Evolutionary conservation across 2,329 filamentous ascomycete species (phyloP), one percentile per base, ranked within the genome.

Genomic region (Myotisia sp.): DNA sequence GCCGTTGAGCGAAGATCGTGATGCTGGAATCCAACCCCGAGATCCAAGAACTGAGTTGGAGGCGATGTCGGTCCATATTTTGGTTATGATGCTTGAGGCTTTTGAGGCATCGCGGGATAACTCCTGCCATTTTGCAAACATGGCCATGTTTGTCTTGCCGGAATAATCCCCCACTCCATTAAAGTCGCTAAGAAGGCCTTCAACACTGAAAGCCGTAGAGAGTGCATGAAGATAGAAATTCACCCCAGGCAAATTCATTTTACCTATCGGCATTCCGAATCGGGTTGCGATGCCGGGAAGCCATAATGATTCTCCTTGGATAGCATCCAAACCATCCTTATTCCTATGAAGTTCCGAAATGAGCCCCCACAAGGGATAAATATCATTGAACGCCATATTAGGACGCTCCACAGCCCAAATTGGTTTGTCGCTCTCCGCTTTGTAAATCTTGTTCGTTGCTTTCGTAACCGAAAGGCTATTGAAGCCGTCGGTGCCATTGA

Each of bases 51-150:
- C 55, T 2, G 56, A 47, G n/a, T 59, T 62, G 1, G 63, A 55
- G 1, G 55, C 52, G 5, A 61, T 36, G 36, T 67, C 62, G 0
- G 62, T 65, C 55, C 59, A 66, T 4, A 66, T 51, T 0, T 63
- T 46, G 40, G 64, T 60, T 7, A 63, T 44, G 6, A 65, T 63
- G 7, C 47, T 43, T 0, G 50, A 48, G 1, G 55, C 51, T 0
- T 41, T 45, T 0, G 36, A 36, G 0, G 54, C 38, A 1, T 44
- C 47, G 1, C 29, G 20, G 1, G 55, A 54, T 1, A 61, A 45
- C 2, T 54, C 38, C 38, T 60, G 55, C 62, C 63, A 66, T 28
- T 51, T 49, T 4, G 38, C 40, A 33, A 51, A 64, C 44, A 67
- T 51, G 5, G 60, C 56, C 32, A 64, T 52, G 34, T 56, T 62